Evolutionary conservation across 441 rosid species (phyloP).

Genomic region (Populus hybrid): DNA sequence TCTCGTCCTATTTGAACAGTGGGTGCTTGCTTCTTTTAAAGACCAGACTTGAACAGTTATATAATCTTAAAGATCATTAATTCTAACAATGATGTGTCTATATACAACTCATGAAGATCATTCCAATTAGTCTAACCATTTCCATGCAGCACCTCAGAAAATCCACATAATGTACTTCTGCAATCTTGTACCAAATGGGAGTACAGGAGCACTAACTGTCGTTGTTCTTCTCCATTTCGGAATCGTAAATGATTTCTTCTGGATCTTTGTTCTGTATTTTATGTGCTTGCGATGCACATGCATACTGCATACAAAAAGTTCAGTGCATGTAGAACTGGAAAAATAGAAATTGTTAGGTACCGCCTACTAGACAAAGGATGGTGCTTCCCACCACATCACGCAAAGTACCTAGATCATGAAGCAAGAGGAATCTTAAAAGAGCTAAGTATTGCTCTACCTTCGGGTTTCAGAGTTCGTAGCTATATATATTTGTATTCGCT

Average conservation of each 20-base stretch:
- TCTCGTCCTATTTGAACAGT: slow-evolving; percentile 3
- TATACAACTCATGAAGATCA: too few relatives aligned
- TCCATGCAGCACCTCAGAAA: neutral
- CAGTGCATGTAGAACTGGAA: slow-evolving; percentile 19
- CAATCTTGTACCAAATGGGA: neutral
- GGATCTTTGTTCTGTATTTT: neutral
- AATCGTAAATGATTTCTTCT: neutral
- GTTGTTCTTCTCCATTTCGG: slow-evolving; percentile 2
- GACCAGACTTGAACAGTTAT: neutral
- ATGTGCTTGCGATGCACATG: slow-evolving; percentile 4
- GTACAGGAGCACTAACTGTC: neutral
- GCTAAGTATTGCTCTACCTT: slow-evolving; percentile 4
- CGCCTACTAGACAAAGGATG: slow-evolving; percentile 36
- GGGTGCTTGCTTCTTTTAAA: neutral
- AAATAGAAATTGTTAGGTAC: slow-evolving; percentile 33
- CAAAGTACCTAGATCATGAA: slow-evolving; percentile 13
- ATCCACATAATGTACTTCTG: neutral
- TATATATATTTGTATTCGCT: neutral
- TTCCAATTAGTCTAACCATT: neutral
- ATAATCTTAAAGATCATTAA: neutral
- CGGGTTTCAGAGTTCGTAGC: slow-evolving; percentile 1
- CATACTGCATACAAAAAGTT: neutral
- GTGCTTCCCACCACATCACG: slow-evolving; percentile 45
- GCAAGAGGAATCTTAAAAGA: slow-evolving; percentile 17
- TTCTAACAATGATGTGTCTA: too few relatives aligned